These are phyloP conservation scores for Carpinus fangiana DNA, from an alignment of 306 rosid species.

Conservation along the genomic window DNA sequence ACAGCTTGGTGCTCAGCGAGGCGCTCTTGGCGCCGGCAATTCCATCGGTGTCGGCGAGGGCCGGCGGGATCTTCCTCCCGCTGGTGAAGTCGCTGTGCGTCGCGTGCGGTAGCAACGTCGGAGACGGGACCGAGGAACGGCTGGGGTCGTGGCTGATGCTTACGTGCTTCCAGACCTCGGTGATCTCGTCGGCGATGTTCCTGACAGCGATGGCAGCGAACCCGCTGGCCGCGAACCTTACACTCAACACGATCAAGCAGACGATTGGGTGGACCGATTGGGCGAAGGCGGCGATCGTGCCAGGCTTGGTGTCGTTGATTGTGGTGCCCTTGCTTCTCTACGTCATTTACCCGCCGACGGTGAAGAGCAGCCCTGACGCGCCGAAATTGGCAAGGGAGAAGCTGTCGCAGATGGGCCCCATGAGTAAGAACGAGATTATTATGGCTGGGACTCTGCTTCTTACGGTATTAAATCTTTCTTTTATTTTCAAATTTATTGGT, in stretches of 20 bases:
- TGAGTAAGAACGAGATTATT: constrained; percentile 73
- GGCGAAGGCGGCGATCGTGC: constrained; percentile 91
- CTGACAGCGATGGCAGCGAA: constrained; percentile 98
- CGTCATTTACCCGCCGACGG: constrained; percentile 78
- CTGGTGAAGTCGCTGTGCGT: constrained; percentile 84
- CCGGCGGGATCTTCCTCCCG: constrained; percentile 94
- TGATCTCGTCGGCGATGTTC: constrained; percentile 94
- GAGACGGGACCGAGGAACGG: constrained; percentile 81
- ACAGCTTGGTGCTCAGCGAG: constrained; percentile 93
- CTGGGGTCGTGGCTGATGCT: constrained; percentile 97
- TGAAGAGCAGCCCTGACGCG: constrained; percentile 89
- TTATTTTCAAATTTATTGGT: neutral
- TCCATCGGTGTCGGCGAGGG: constrained; percentile 91
- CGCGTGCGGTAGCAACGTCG: constrained; percentile 92
- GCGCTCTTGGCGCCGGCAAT: constrained; percentile 93
- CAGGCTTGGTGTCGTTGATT: constrained; percentile 80
- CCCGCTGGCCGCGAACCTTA: constrained; percentile 79
- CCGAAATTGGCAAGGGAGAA: constrained; percentile 90
- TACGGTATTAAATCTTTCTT: constrained; percentile 53
- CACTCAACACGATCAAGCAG: constrained; percentile 69
- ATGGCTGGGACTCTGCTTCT: constrained; percentile 88
- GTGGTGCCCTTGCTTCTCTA: constrained; percentile 84
- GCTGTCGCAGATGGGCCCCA: constrained; percentile 88
- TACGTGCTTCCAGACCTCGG: constrained; percentile 94
- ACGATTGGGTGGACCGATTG: constrained; percentile 97